These are phyloP conservation scores for Chaetomiaceae sp. DNA, from an alignment of 2,329 filamentous ascomycete species.

Conservation along the genomic window DNA sequence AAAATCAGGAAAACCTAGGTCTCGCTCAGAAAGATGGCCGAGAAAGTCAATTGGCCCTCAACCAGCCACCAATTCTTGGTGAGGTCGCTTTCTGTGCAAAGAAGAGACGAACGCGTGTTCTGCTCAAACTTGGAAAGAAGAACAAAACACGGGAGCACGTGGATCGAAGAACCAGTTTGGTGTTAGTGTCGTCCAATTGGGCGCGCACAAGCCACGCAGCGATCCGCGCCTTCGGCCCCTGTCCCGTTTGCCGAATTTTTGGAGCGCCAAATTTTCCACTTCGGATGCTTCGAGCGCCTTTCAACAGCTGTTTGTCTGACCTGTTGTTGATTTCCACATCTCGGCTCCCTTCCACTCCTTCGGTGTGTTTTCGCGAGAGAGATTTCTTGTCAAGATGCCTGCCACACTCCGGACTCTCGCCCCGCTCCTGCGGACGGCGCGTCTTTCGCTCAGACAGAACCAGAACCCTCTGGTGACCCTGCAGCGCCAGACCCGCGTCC, in stretches of 20 bases:
- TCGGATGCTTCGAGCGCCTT: conserved; percentile 6
- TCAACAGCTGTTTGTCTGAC: conserved; percentile 11
- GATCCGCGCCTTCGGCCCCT: conserved; percentile 16
- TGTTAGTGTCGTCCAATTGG: too few relatives aligned
- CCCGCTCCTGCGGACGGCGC: conserved; percentile 78
- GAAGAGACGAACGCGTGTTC: background rate
- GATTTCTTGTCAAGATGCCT: conserved; percentile 66
- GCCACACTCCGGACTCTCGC: conserved; percentile 71
- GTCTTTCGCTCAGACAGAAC: conserved; percentile 61
- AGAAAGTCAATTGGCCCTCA: too few relatives aligned
- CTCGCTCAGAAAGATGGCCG: too few relatives aligned
- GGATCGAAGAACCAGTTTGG: background rate
- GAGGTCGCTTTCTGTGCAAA: background rate
- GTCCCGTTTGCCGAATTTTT: conserved; percentile 21
- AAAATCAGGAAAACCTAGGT: too few relatives aligned
- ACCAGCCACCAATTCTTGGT: too few relatives aligned
- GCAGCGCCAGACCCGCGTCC: conserved; percentile 62
- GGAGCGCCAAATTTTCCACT: conserved; percentile 25
- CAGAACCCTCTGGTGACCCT: conserved; percentile 69
- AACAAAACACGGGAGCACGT: conserved; percentile 8
- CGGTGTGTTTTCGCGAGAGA: conserved; percentile 17
- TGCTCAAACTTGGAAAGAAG: background rate
- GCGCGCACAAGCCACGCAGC: conserved; percentile 8
- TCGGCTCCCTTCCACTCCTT: conserved; percentile 22
- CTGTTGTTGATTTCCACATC: conserved; percentile 21